A percentile compares a stretch with the other conserved stretches of the same genome.
Conservation (phyloP, 2,329 filamentous ascomycete species). For the Trichoderma koningii region DNA sequence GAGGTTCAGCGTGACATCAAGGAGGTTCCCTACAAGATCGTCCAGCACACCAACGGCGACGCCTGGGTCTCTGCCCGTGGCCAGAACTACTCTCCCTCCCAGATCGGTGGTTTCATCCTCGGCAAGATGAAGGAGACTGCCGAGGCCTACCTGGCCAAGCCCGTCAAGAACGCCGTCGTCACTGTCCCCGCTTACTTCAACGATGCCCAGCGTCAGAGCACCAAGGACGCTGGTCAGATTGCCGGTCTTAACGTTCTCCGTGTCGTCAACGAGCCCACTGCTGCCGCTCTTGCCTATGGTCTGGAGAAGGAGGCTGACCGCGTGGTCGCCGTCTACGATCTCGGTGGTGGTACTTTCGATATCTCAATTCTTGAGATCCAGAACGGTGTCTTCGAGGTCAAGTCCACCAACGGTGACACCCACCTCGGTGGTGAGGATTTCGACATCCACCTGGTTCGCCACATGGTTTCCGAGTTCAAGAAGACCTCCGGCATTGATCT, state of each 20-base stretch:
- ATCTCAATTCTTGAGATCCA: constrained; percentile 97
- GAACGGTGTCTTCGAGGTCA: constrained; percentile 97
- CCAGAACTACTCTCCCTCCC: constrained; percentile 97
- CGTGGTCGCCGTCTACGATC: constrained; percentile 93
- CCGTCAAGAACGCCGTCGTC: constrained; percentile 92
- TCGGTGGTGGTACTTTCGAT: constrained; percentile 98
- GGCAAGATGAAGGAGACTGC: constrained; percentile 99
- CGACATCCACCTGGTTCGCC: constrained; percentile 89
- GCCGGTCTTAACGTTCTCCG: constrained; percentile 93
- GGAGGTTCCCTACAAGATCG: constrained; percentile 98
- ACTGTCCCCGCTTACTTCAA: constrained; percentile 99
- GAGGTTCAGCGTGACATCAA: constrained; percentile 97
- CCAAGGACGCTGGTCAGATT: constrained; percentile 97
- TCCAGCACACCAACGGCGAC: constrained; percentile 94
- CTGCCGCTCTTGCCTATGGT: constrained; percentile 92
- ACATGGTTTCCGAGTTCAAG: constrained; percentile 95
- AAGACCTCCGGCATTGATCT: constrained; percentile 91
- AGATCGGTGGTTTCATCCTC: constrained; percentile 94
- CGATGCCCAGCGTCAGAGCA: constrained; percentile 95
- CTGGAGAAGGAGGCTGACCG: constrained; percentile 92
- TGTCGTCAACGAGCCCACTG: constrained; percentile 97
- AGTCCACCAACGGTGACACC: constrained; percentile 98
- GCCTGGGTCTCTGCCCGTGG: constrained; percentile 93
- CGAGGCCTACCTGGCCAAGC: constrained; percentile 87
- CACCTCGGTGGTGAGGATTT: constrained; percentile 98